phyloP scores from a whole-genome alignment of 306 rosid genomes.

The Cicer cuneatum region DNA sequence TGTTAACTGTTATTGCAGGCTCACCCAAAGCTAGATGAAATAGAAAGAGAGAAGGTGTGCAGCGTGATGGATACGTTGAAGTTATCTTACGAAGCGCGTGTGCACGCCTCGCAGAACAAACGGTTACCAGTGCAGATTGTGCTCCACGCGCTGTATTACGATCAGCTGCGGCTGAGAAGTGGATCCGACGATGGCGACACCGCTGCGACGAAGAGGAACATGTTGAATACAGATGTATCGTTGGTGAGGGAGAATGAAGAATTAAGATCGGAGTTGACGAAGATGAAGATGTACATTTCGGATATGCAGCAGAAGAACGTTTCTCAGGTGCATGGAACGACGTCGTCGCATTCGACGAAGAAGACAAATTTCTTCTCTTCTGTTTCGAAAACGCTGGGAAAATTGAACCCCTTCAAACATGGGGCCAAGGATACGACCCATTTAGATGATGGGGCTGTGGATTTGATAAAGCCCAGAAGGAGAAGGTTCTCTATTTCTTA shows the following conservation, averaged over 20 bases:
- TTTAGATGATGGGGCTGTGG: constrained; percentile 61
- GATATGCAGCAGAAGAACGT: constrained; percentile 57
- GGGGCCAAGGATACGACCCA: constrained; percentile 78
- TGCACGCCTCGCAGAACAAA: constrained; percentile 89
- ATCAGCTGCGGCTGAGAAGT: constrained; percentile 75
- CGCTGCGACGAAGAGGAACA: constrained; percentile 46
- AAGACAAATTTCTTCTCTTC: constrained; percentile 72
- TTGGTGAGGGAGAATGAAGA: constrained; percentile 81
- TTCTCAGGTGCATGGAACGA: constrained; percentile 25
- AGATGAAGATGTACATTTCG: constrained; percentile 79
- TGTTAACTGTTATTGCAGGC: constrained; percentile 49
- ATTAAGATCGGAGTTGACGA: constrained; percentile 66
- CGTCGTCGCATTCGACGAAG: constrained; percentile 41
- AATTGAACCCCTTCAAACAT: constrained; percentile 77
- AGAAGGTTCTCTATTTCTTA: constrained; percentile 90
- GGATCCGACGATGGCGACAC: constrained; percentile 48
- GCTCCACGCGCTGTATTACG: constrained; percentile 89
- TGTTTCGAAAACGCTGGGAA: constrained; percentile 71
- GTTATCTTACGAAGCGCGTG: constrained; percentile 80
- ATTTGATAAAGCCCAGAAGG: constrained; percentile 74
- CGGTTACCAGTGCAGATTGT: constrained; percentile 82
- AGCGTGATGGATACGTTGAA: constrained; percentile 84
- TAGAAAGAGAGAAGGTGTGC: constrained; percentile 86
- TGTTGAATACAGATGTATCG: constrained; percentile 66
- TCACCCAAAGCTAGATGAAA: constrained; percentile 82